Evolutionary conservation across 2,329 filamentous ascomycete species (phyloP).

Genomic region (Penicillium sp.): DNA sequence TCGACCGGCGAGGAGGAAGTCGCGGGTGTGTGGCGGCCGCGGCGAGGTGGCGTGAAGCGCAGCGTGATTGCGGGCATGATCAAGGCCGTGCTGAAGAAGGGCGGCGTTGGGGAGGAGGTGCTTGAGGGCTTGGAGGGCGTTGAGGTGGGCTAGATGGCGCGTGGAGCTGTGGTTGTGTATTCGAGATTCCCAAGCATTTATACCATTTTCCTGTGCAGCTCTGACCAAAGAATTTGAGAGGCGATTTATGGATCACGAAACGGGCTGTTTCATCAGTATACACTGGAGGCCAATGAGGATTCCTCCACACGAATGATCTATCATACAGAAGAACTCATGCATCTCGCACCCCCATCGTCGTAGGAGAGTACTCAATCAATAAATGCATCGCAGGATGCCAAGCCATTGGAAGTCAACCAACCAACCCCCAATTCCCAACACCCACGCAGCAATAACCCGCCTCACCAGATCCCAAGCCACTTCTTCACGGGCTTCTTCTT

Average conservation of each 20-base stretch:
- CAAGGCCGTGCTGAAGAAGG: slow-evolving; percentile 69
- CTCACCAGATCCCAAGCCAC: slow-evolving; percentile 77
- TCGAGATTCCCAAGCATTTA: slow-evolving; percentile 2
- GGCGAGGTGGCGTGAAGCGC: slow-evolving; percentile 77
- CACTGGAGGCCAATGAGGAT: slow-evolving; percentile 1
- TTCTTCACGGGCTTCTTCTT: slow-evolving; percentile 65
- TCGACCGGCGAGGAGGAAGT: slow-evolving; percentile 59
- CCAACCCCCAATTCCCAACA: too few relatives aligned
- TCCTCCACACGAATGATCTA: not conserved
- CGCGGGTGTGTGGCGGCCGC: slow-evolving; percentile 77
- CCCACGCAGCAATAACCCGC: not conserved
- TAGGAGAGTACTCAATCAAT: too few relatives aligned
- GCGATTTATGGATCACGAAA: slow-evolving; percentile 17
- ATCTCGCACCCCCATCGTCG: too few relatives aligned
- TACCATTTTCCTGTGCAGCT: too few relatives aligned
- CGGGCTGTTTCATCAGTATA: slow-evolving; percentile 2
- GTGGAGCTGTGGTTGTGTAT: not conserved
- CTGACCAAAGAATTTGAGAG: slow-evolving; percentile 20
- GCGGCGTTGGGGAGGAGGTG: slow-evolving; percentile 82
- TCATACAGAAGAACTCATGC: too few relatives aligned
- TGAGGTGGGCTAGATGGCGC: slow-evolving; percentile 52
- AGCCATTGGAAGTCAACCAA: too few relatives aligned
- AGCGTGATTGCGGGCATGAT: slow-evolving; percentile 70
- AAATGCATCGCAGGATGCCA: too few relatives aligned
- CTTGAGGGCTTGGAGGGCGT: slow-evolving; percentile 70